These are phyloP conservation scores for Neofusicoccum kwambonambiense DNA, from an alignment of 2,329 filamentous ascomycete genomes.

Conservation along the genomic window DNA sequence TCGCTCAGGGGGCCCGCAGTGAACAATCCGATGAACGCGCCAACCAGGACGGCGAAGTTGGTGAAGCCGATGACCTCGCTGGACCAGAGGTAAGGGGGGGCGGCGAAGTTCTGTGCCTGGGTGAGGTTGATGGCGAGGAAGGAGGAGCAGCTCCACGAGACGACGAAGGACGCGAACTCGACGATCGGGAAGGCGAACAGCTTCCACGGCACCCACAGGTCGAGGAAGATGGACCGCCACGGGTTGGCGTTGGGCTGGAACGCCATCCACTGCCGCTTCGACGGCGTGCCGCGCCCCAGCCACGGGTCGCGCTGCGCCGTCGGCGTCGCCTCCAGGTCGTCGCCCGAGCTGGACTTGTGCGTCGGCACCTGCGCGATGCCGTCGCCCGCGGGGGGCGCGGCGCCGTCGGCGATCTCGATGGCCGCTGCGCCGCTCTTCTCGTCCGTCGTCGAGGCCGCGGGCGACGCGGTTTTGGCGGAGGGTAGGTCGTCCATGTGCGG, in stretches of 20 bases:
- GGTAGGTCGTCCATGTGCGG: conserved; percentile 32
- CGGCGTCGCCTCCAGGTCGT: conserved; percentile 25
- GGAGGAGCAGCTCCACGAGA: conserved; percentile 58
- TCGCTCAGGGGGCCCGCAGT: conserved; percentile 58
- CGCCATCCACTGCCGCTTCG: conserved; percentile 55
- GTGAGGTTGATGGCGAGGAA: conserved; percentile 64
- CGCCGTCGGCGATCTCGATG: conserved; percentile 18
- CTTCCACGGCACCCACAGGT: conserved; percentile 63
- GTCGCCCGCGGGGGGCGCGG: conserved; percentile 13
- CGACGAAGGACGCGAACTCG: conserved; percentile 61
- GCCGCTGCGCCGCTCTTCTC: conserved; percentile 26
- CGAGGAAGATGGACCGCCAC: conserved; percentile 48
- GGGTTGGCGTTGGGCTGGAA: conserved; percentile 51
- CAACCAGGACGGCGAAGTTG: conserved; percentile 58
- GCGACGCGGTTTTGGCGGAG: neutral
- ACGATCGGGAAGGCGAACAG: conserved; percentile 63
- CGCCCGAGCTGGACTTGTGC: conserved; percentile 20
- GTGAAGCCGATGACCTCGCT: conserved; percentile 54
- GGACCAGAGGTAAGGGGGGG: conserved; percentile 56
- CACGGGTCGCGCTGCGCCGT: conserved; percentile 52
- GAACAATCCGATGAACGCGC: conserved; percentile 53
- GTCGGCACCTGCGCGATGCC: conserved; percentile 26
- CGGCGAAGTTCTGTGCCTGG: conserved; percentile 53
- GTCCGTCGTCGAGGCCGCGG: conserved; percentile 18
- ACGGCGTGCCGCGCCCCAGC: conserved; percentile 56